Evolutionary conservation across 225 moss, liverwort and hornwort species (phyloP), one percentile per base, ranked within the genome.

Genomic region (Antitrichia curtipendula): DNA sequence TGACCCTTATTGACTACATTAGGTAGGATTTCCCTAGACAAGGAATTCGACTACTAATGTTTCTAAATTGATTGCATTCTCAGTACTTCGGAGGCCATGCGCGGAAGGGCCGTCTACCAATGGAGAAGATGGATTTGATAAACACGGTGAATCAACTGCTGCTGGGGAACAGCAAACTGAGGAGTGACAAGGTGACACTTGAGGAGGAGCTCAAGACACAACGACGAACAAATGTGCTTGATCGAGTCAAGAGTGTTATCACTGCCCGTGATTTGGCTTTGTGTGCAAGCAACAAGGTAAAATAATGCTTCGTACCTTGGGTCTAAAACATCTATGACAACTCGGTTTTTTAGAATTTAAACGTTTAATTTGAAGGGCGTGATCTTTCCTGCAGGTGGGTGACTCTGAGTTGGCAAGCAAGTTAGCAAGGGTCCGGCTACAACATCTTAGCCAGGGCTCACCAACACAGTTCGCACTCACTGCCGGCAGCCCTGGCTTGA

Each of bases 121-220:
- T 95, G 79, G 97, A 98, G 85, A 98, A 96, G 89, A 95, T 98
- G 95, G 96, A 97, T 87, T 91, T 97, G 78, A 96, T 99, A 86
- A 97, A 95, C 89, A 97, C 96, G 32, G 95, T 96, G 92, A 99
- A 99, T 86, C 98, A 97, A 84, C 91, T 99, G 71, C 90, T 99
- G 85, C 47, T 92, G 70, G 96, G 96, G 74, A 99, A 97, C 88
- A 96, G 90, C 84, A 99, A 96, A 89, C 81, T 97, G 40, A 94
- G 94, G 77, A 95, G 90, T 72, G 97, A 97, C 49, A 99, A 99
- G 88, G 95, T 94, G 69, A 92, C 95, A 38, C 89, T 99, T 53
- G 97, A 96, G 90, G 97, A 97, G 88, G 96, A 97, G 85, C 88
- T 96, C 70, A 97, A 96, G 88, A 88, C 91, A 75, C 98, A 99